These are phyloP conservation scores for Cladosporium oxysporum DNA, from an alignment of 2,329 filamentous ascomycete species.

Conservation along the genomic window DNA sequence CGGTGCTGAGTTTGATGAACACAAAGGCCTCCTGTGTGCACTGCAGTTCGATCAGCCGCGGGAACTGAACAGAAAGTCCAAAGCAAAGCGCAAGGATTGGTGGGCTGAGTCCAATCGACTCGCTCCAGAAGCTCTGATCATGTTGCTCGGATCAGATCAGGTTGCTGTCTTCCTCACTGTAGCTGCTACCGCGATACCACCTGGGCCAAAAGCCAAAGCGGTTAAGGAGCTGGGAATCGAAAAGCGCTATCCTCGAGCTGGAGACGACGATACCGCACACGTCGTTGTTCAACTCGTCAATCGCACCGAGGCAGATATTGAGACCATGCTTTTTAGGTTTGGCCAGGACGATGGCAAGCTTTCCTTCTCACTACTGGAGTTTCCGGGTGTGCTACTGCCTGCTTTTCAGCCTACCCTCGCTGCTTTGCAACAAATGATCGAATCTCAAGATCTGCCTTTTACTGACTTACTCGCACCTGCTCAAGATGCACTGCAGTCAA, in stretches of 20 bases:
- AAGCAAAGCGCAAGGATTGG: conserved; percentile 47
- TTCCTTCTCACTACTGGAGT: conserved; percentile 55
- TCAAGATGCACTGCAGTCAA: conserved; percentile 22
- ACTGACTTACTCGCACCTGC: conserved; percentile 30
- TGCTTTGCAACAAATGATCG: conserved; percentile 56
- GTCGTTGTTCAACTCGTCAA: conserved; percentile 16
- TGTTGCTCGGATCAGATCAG: conserved; percentile 45
- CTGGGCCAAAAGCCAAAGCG: background rate
- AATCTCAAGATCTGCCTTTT: conserved; percentile 34
- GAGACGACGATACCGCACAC: background rate
- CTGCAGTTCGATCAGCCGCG: conserved; percentile 51
- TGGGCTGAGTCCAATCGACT: conserved; percentile 55
- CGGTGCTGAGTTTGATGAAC: conserved; percentile 40
- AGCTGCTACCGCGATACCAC: background rate
- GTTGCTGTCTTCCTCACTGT: conserved; percentile 33
- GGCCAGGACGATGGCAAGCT: background rate
- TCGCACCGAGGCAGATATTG: conserved; percentile 4
- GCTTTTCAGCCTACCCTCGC: conserved; percentile 60
- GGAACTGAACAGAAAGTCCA: conserved; percentile 26
- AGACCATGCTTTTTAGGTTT: conserved; percentile 9
- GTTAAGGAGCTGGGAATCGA: background rate
- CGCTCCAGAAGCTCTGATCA: conserved; percentile 53
- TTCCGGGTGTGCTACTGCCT: conserved; percentile 60
- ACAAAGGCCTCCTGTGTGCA: conserved; percentile 48
- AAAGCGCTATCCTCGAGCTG: background rate